A percentile compares a stretch with the other conserved stretches of the same genome.
Conservation (phyloP, 1,284 basidiomycete species). For the Fomitopsis palustris region DNA sequence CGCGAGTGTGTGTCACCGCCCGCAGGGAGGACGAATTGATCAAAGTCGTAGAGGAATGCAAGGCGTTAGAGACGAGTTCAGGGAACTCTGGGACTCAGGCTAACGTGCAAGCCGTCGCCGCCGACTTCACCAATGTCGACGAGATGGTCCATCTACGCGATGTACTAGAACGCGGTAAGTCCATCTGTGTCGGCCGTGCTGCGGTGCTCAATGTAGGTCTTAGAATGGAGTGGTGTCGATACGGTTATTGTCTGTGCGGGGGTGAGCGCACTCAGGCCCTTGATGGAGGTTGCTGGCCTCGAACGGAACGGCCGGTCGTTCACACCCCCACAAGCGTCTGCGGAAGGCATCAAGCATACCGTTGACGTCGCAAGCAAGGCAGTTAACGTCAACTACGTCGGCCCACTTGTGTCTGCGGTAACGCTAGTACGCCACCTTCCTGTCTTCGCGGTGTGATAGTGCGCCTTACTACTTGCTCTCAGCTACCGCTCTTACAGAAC, state of each 20-base stretch:
- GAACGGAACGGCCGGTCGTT: slow-evolving; percentile 35
- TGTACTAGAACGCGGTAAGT: slow-evolving; percentile 53
- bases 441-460: neutral
- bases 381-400: slow-evolving; percentile 59
- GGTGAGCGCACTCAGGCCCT: slow-evolving; percentile 77
- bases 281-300: slow-evolving; percentile 72
- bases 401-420: slow-evolving; percentile 59
- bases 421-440: slow-evolving; percentile 53
- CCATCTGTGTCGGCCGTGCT: neutral
- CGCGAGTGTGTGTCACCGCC: slow-evolving; percentile 75
- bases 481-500: slow-evolving; percentile 77
- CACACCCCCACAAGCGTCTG: slow-evolving; percentile 35
- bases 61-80: slow-evolving; percentile 16
- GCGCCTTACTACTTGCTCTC: neutral
- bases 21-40: slow-evolving; percentile 58
- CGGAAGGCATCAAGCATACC: slow-evolving; percentile 48
- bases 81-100: neutral
- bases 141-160: slow-evolving; percentile 69
- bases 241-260: slow-evolving; percentile 85
- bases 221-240: slow-evolving; percentile 84
- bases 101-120: slow-evolving; percentile 41
- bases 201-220: too few relatives aligned
- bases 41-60: slow-evolving; percentile 62
- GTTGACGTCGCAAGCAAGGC: slow-evolving; percentile 53
- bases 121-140: slow-evolving; percentile 64